A percentile compares a stretch with the other conserved stretches of the same genome.
Conservation (phyloP, 495 filamentous ascomycete genomes). For the Neurospora sp. region DNA sequence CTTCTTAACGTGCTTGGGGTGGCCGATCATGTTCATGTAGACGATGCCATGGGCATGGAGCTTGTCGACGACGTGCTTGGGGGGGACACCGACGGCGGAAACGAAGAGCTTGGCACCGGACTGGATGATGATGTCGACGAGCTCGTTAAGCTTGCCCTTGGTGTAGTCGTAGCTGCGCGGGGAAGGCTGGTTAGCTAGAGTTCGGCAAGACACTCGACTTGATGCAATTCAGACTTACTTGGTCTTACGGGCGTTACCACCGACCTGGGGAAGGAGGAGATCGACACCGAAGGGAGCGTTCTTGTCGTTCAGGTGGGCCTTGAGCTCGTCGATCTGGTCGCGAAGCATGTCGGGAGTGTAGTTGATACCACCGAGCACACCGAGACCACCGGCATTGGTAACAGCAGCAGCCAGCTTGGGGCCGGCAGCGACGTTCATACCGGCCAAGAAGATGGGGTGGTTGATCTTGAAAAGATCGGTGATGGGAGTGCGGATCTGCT, state of each 20-base stretch:
- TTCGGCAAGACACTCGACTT: background rate
- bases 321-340: constrained; percentile 91
- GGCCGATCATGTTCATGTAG: constrained; percentile 99
- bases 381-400: constrained; percentile 91
- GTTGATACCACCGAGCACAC: constrained; percentile 91
- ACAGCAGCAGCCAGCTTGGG: constrained; percentile 95
- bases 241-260: constrained; percentile 85
- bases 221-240: constrained; percentile 49
- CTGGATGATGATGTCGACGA: constrained; percentile 87
- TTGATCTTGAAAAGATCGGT: constrained; percentile 97
- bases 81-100: constrained; percentile 90
- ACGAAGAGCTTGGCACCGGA: constrained; percentile 88
- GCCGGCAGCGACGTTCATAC: constrained; percentile 98
- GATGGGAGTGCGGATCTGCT: constrained; percentile 75
- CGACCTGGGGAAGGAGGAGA: constrained; percentile 87
- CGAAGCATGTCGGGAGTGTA: constrained; percentile 96
- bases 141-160: constrained; percentile 90
- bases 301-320: constrained; percentile 82
- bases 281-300: constrained; percentile 98
- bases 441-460: constrained; percentile 88
- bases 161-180: constrained; percentile 89
- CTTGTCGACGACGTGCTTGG: constrained; percentile 75
- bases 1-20: constrained; percentile 97
- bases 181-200: constrained; percentile 6
- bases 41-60: constrained; percentile 80